These are phyloP conservation scores for Trypanosoma brucei DNA, from an alignment of 208 protist species.

Conservation along the genomic window DNA sequence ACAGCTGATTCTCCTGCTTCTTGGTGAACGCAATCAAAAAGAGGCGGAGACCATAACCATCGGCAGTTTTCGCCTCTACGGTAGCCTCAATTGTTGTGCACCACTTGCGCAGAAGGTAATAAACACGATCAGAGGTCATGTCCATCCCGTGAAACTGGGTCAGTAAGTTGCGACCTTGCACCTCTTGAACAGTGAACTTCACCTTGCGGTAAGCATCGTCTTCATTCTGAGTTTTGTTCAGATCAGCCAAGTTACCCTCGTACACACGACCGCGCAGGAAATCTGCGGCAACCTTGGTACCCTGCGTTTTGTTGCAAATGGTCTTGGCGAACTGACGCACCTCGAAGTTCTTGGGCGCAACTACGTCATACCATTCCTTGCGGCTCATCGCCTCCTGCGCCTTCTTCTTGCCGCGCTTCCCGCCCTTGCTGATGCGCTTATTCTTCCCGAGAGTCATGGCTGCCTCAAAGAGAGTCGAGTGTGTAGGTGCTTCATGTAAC, in stretches of 20 bases:
- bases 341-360: conserved; percentile 95
- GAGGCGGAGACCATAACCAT: conserved; percentile 96
- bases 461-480: conserved; percentile 6
- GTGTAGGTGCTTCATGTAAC: conserved; percentile 8
- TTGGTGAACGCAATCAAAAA: conserved; percentile 99
- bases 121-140: conserved; percentile 98
- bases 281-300: conserved; percentile 94
- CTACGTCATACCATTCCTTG: conserved; percentile 99
- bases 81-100: conserved; percentile 96
- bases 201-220: conserved; percentile 95
- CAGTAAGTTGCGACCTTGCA: conserved; percentile 94
- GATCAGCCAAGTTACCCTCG: conserved; percentile 96
- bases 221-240: conserved; percentile 86
- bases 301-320: conserved; percentile 96
- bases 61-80: conserved; percentile 95
- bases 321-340: conserved; percentile 96
- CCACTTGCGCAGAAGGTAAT: conserved; percentile 98
- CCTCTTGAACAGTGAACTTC: conserved; percentile 95
- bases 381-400: conserved; percentile 95
- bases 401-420: conserved; percentile 94
- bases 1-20: conserved; percentile 87
- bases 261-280: conserved; percentile 96
- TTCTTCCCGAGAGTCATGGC: conserved; percentile 94
- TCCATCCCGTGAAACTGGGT: conserved; percentile 99
- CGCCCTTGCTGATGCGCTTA: conserved; percentile 94